Evolutionary conservation across 1,139 yeast species (phyloP).

Genomic region (Pichia sp.): DNA sequence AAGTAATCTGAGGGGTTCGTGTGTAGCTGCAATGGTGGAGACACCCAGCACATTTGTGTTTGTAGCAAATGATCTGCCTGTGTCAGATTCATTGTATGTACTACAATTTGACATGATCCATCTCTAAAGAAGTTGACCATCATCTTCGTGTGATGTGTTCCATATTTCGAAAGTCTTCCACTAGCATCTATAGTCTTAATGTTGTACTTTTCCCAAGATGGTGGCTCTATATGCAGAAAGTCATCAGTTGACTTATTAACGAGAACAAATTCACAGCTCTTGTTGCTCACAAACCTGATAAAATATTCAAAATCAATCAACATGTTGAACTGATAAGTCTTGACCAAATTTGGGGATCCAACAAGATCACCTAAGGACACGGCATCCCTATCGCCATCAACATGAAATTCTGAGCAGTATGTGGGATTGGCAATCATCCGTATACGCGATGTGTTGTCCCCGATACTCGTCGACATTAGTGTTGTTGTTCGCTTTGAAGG

Average conservation of each 20-base stretch:
- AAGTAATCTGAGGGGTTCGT: conserved; percentile 1
- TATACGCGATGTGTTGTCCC: conserved; percentile 18
- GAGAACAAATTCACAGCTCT: conserved; percentile 9
- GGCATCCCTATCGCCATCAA: conserved; percentile 21
- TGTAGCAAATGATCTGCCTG: conserved; percentile 46
- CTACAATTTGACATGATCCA: conserved; percentile 39
- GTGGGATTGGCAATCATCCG: conserved; percentile 20
- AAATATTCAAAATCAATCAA: conserved; percentile 37
- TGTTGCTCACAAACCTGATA: conserved; percentile 25
- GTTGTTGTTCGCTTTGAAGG: no score
- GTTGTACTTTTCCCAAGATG: conserved; percentile 16
- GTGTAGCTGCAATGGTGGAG: conserved; percentile 35
- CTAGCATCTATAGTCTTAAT: conserved; percentile 22
- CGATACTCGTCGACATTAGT: no score
- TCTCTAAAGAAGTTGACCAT: conserved; percentile 49
- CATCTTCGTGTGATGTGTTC: conserved; percentile 61
- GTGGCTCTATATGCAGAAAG: conserved; percentile 12
- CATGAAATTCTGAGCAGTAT: conserved; percentile 17
- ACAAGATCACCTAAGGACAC: conserved; percentile 28
- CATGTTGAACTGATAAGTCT: conserved; percentile 46
- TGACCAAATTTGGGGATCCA: conserved; percentile 29
- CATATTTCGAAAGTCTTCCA: conserved; percentile 25
- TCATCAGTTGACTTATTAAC: conserved; percentile 15
- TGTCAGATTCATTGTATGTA: conserved; percentile 56
- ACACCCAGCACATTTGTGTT: conserved; percentile 61